phyloP scores from a whole-genome alignment of 2,329 filamentous ascomycete genomes.

The Verticillium nubilum region DNA sequence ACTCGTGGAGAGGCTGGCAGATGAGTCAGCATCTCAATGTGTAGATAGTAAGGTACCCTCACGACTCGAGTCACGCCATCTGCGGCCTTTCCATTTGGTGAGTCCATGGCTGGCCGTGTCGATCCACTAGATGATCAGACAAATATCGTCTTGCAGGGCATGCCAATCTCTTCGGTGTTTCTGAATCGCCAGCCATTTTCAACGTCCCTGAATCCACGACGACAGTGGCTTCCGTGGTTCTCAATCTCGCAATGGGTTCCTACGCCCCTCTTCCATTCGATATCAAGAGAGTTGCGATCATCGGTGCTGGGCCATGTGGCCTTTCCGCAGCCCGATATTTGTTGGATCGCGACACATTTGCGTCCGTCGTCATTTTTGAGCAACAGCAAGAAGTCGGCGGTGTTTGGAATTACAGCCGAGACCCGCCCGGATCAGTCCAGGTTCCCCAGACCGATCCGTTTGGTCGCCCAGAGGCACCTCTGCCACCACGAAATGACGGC shows the following conservation, averaged over 20 bases:
- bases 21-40: background rate
- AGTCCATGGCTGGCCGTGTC: background rate
- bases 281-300: constrained; percentile 63
- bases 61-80: background rate
- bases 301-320: constrained; percentile 79
- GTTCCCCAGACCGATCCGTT: constrained; percentile 67
- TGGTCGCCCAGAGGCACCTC: constrained; percentile 57
- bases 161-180: background rate
- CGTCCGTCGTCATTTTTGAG: constrained; percentile 72
- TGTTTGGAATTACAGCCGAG: constrained; percentile 74
- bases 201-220: too few relatives aligned
- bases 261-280: constrained; percentile 27
- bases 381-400: constrained; percentile 74
- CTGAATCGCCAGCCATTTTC: background rate
- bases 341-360: constrained; percentile 60
- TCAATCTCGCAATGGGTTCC: constrained; percentile 17
- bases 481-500: constrained; percentile 33
- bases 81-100: background rate
- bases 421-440: constrained; percentile 37
- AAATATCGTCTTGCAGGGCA: background rate
- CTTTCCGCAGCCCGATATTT: constrained; percentile 78
- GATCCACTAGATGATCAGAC: background rate
- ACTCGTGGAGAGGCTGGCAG: background rate
- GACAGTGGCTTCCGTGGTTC: background rate
- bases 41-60: background rate